Conservation (phyloP, 2,329 filamentous ascomycete genomes). For the Eurotiales sp. region DNA sequence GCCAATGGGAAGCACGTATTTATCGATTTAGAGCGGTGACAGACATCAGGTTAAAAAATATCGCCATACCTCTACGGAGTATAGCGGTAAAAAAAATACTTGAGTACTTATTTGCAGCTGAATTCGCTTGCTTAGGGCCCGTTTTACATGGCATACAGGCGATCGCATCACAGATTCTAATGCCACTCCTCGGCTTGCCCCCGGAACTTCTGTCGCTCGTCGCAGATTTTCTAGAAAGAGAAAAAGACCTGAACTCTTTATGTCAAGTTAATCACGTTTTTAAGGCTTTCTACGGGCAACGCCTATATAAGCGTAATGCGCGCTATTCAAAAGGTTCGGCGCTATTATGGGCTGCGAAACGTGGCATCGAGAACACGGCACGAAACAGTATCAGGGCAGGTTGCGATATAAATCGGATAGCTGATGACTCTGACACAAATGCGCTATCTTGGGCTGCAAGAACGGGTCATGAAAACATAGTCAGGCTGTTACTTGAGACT, state of each 20-base stretch:
- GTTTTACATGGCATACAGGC: no score
- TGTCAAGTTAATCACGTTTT: background rate
- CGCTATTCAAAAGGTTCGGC: background rate
- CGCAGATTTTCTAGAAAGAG: background rate
- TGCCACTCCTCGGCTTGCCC: slow-evolving; percentile 1
- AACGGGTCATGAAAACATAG: background rate
- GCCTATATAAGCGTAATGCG: background rate
- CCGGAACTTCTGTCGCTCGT: background rate
- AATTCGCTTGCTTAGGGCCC: no score
- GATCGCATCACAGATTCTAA: no score
- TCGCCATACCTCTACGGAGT: no score
- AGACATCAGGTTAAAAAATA: no score
- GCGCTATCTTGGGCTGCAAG: background rate
- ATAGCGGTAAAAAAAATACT: no score
- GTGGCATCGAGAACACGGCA: background rate
- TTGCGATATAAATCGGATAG: background rate
- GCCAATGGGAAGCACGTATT: no score
- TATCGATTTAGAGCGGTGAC: no score
- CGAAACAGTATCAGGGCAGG: background rate
- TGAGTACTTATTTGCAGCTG: no score
- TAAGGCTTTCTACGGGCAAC: background rate
- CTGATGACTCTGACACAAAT: background rate
- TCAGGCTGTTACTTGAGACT: background rate
- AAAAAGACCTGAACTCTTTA: slow-evolving; percentile 2
- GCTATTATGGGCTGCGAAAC: slow-evolving; percentile 9